These are phyloP conservation scores for Blastomyces percursus DNA, from an alignment of 2,329 filamentous ascomycete genomes.

Conservation along the genomic window DNA sequence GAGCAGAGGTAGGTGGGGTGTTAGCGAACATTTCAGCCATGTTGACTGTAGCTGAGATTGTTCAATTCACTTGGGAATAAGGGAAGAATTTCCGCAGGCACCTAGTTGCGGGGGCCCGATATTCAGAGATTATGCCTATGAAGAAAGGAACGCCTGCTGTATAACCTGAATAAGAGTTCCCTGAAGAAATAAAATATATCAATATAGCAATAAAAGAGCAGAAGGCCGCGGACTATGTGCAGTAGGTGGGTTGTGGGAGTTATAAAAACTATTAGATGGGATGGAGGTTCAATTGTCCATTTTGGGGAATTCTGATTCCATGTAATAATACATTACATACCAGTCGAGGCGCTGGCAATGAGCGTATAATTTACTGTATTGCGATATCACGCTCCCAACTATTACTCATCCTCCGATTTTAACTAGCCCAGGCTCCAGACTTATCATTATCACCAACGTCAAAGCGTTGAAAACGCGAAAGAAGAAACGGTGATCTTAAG, in stretches of 20 bases:
- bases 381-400: too few relatives aligned
- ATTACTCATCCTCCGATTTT: not conserved
- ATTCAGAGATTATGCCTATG: not conserved
- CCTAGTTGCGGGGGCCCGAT: not conserved
- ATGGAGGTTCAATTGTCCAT: not conserved
- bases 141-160: not conserved
- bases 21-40: conserved; percentile 13
- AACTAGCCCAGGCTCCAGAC: not conserved
- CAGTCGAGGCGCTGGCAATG: not conserved
- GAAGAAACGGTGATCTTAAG: not conserved
- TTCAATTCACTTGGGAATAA: not conserved
- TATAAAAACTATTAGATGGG: not conserved
- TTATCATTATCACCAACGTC: not conserved
- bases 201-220: not conserved
- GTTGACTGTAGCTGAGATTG: not conserved
- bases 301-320: not conserved
- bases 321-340: not conserved
- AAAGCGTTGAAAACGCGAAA: not conserved
- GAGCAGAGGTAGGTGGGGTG: conserved; percentile 4
- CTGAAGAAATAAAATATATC: not conserved
- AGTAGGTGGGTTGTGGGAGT: not conserved
- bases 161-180: not conserved
- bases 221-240: not conserved
- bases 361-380: not conserved
- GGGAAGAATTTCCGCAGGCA: not conserved